Base-by-base conservation (phyloP, 2,329 filamentous ascomycete genomes). In the Penicillium sclerotigenum region DNA sequence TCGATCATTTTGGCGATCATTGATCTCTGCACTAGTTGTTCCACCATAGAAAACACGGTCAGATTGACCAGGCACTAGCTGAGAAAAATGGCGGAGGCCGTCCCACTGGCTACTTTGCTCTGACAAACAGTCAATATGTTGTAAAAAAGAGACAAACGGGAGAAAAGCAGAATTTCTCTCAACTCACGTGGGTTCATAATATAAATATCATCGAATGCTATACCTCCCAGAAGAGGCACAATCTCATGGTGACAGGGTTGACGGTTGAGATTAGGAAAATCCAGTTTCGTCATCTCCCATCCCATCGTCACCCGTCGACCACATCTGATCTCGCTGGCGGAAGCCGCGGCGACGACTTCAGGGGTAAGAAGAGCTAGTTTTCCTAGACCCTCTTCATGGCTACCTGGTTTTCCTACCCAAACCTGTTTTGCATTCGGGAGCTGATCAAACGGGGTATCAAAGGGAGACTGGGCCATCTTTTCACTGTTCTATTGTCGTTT, bases 261-360 rank as follows among this genome's bases (percentile, higher is more conserved):
- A 2, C 83, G 76, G 41, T 78, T 77, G 60, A 84, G 80, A 57
- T 80, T 80, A 1, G 82, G 80, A 60, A 80, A 77, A 55, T 84
- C 80, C 3, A 84, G 70, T 62, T 84, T 84, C 20, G 76, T 79
- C 57, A 85, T 65, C 24, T 81, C 79, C 82, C 82, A 85, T 26
- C 77, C 77, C 37, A 85, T 73, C 10, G 79, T 79, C 24, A 83
- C 76, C 31, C 81, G 75, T 20, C 73, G 72, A 13, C 83, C 83
- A 0, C 77, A 79, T 37, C 72, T 74, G 61, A 85, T 83, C 61
- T 82, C 78, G 5, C 73, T 71, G 5, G 75, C 67, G 2, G 82
- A 81, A 0, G 80, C 75, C 22, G 73, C 71, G 6, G 78, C 75
- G 3, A 84, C 80, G 1, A 80, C 70, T 1, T 81, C 74, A 1